Evolutionary conservation across 768 basidiomycete species (phyloP).

Genomic region (Peribolospora baueri): DNA sequence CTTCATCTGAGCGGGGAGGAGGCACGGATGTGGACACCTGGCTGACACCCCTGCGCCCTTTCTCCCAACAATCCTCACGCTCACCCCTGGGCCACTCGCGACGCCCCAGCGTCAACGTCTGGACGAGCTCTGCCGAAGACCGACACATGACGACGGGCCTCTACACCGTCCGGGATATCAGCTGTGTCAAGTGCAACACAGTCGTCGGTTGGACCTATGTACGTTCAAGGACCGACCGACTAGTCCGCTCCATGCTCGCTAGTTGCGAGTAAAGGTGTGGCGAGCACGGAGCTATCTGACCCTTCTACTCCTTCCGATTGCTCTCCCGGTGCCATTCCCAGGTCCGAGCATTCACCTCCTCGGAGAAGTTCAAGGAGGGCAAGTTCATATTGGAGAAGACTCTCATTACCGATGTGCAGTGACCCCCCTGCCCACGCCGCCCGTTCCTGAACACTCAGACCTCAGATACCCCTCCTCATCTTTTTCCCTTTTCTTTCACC

Average conservation of each 20-base stretch:
- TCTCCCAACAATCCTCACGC: not conserved
- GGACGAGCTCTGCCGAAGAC: slow-evolving; percentile 70
- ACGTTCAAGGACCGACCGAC: slow-evolving; percentile 16
- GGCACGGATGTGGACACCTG: not conserved
- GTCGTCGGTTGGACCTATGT: slow-evolving; percentile 98
- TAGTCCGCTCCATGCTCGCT: not conserved
- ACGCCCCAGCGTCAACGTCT: slow-evolving; percentile 53
- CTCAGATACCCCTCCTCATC: no score
- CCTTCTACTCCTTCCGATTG: not conserved
- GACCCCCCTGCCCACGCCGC: no score
- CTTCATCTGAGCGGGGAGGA: no score
- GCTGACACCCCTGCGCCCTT: not conserved
- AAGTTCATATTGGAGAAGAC: slow-evolving; percentile 71
- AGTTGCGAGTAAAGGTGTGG: not conserved
- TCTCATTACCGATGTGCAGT: slow-evolving; percentile 4
- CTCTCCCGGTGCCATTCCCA: slow-evolving; percentile 17
- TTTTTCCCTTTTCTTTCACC: no score
- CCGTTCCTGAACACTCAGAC: no score
- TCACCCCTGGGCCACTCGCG: not conserved
- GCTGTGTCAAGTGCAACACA: slow-evolving; percentile 66
- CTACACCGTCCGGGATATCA: slow-evolving; percentile 88
- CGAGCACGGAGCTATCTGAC: not conserved
- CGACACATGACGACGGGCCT: slow-evolving; percentile 90
- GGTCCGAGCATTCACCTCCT: slow-evolving; percentile 73
- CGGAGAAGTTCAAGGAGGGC: slow-evolving; percentile 95